Evolutionary conservation across 257 asterid genomes (phyloP).

Genomic region (Fraxinus excelsior): DNA sequence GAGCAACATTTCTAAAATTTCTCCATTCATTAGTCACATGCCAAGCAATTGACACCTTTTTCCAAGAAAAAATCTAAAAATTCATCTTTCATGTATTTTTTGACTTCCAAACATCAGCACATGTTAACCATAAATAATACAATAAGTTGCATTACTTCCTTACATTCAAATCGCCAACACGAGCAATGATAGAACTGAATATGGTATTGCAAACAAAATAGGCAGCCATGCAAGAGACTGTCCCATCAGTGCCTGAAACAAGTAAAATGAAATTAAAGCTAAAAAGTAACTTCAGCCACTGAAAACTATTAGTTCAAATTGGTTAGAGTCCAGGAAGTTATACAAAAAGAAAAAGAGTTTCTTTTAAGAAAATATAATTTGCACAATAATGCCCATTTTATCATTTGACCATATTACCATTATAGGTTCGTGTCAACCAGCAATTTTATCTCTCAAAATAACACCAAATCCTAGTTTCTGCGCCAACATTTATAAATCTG

Average conservation of each 20-base stretch:
- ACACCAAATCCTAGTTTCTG: neutral
- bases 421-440: neutral
- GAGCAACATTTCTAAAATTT: neutral
- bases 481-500: neutral
- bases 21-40: neutral
- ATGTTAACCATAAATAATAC: constrained; percentile 10
- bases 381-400: neutral
- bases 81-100: neutral
- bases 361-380: neutral
- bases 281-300: constrained; percentile 18
- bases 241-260: constrained; percentile 83
- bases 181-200: constrained; percentile 59
- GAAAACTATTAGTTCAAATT: constrained; percentile 10
- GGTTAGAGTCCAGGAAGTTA: constrained; percentile 9
- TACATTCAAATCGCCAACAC: constrained; percentile 78
- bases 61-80: neutral
- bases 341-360: neutral
- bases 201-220: constrained; percentile 72
- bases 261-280: constrained; percentile 24
- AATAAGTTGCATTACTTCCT: constrained; percentile 27
- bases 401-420: neutral
- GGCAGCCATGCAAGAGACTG: constrained; percentile 81
- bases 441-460: neutral
- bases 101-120: constrained; percentile 9
- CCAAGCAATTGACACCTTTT: neutral